Percentiles rank a stretch among this genome's conserved stretches.
Conservation (phyloP, 257 asterid genomes). For the Solanum pimpinellifolium region DNA sequence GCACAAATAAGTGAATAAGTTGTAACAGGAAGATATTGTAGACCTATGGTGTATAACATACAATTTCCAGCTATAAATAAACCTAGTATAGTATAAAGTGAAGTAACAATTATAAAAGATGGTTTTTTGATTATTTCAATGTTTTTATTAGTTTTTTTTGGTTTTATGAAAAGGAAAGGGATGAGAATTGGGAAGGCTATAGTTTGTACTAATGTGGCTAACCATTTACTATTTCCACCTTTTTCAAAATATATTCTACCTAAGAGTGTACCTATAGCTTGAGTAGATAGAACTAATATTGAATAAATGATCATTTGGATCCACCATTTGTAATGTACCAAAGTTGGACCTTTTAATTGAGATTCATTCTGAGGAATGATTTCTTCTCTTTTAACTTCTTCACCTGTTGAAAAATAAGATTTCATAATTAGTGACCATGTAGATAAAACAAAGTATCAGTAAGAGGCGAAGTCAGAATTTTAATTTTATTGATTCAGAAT, state of each 20-base stretch:
- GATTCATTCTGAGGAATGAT: not conserved
- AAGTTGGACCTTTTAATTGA: not conserved
- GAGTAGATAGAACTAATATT: slow-evolving; percentile 39
- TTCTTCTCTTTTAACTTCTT: not conserved
- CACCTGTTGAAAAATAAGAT: not conserved
- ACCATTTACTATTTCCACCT: slow-evolving; percentile 68
- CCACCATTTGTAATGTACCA: slow-evolving; percentile 43
- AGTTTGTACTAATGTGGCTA: slow-evolving; percentile 47
- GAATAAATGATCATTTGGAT: slow-evolving; percentile 29
- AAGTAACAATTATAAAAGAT: not conserved
- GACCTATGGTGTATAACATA: slow-evolving; percentile 34
- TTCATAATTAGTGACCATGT: not conserved
- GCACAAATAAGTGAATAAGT: slow-evolving; percentile 40
- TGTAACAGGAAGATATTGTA: slow-evolving; percentile 38
- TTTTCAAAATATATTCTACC: slow-evolving; percentile 58
- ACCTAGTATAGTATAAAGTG: slow-evolving; percentile 26
- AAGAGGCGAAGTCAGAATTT: too few relatives aligned
- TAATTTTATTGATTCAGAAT: too few relatives aligned
- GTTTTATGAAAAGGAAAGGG: slow-evolving; percentile 37
- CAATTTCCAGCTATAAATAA: slow-evolving; percentile 12
- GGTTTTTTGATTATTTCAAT: not conserved
- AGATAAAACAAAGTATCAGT: not conserved
- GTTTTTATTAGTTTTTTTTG: not conserved
- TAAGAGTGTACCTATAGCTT: slow-evolving; percentile 37
- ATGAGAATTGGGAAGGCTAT: slow-evolving; percentile 55